These are phyloP conservation scores for Phascolomyces articulosus DNA, from an alignment of 371 early-diverging fungal species.

Conservation along the genomic window DNA sequence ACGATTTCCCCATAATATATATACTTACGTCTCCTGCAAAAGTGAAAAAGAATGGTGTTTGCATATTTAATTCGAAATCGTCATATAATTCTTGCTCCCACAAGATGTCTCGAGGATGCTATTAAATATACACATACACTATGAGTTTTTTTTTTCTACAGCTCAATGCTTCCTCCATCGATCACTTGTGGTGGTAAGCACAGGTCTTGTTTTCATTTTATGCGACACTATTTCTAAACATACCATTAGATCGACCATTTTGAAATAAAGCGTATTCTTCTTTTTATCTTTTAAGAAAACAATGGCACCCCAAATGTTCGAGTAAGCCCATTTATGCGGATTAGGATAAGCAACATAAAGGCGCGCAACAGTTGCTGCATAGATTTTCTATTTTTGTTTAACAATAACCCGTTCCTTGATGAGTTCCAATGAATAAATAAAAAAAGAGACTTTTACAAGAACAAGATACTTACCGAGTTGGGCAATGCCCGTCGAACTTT, in stretches of 20 bases:
- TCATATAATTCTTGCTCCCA: conserved; percentile 87
- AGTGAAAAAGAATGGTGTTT: conserved; percentile 85
- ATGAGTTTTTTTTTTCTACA: too few species aligned
- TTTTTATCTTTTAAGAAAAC: conserved; percentile 71
- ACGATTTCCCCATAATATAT: too few species aligned
- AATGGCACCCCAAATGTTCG: conserved; percentile 81
- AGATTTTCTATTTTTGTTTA: conserved; percentile 73
- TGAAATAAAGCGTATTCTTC: conserved; percentile 66
- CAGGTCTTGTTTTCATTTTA: too few species aligned
- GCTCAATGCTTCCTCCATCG: too few species aligned
- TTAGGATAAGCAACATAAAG: conserved; percentile 83
- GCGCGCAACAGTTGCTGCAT: conserved; percentile 83
- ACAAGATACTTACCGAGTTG: conserved; percentile 37
- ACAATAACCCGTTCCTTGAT: neutral
- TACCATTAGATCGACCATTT: conserved; percentile 82
- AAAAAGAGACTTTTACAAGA: too few species aligned
- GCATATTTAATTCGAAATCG: conserved; percentile 74
- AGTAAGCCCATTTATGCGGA: conserved; percentile 74
- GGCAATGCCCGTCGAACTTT: conserved; percentile 51
- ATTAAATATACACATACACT: conserved; percentile 4
- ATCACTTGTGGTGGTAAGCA: too few species aligned
- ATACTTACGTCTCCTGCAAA: conserved; percentile 80
- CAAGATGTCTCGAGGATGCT: conserved; percentile 64
- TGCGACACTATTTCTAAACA: neutral
- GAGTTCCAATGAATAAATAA: too few species aligned